Conservation (phyloP, 345 rosid genomes). For the Punica granatum region DNA sequence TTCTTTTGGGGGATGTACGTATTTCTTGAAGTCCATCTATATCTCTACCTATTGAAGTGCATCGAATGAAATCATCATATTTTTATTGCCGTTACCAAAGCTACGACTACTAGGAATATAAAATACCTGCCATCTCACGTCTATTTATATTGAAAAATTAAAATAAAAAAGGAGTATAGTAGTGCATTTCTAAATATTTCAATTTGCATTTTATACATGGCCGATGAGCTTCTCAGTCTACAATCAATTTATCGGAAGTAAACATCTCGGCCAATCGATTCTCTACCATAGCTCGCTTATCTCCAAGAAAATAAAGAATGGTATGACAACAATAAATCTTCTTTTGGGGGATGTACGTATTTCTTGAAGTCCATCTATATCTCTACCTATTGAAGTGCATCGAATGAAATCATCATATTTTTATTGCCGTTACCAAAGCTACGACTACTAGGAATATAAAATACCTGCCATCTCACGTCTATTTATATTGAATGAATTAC, state of each 20-base stretch:
- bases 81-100: too few species aligned
- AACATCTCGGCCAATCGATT: neutral
- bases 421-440: too few species aligned
- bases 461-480: too few species aligned
- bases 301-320: neutral
- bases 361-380: neutral
- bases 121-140: too few species aligned
- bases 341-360: neutral
- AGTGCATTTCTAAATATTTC: neutral
- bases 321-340: neutral
- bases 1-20: neutral
- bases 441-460: too few species aligned
- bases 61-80: too few species aligned
- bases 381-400: slow-evolving; percentile 27
- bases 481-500: too few species aligned
- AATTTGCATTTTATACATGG: neutral
- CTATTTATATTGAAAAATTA: too few species aligned
- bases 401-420: too few species aligned
- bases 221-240: neutral
- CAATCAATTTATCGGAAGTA: neutral
- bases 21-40: neutral
- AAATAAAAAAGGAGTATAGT: too few species aligned
- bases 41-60: slow-evolving; percentile 20
- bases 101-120: too few species aligned
- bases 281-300: neutral